Evolutionary conservation across 2,329 filamentous ascomycete genomes (phyloP).

Genomic region (Diplodia seriata): DNA sequence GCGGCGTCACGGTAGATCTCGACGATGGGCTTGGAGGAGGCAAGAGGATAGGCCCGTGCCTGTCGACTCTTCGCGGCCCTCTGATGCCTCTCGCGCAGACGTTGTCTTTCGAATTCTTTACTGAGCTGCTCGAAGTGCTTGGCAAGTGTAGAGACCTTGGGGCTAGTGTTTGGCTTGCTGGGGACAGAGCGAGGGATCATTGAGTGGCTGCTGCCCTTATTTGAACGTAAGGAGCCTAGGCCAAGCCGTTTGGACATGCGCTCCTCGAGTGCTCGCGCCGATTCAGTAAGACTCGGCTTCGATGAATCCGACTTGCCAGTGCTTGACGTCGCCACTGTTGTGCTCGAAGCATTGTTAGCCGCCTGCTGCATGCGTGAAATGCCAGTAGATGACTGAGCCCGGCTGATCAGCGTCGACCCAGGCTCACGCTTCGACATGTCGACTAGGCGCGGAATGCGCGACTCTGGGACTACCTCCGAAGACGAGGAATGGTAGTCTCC

Average conservation of each 20-base stretch:
- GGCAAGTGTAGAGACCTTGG: constrained; percentile 88
- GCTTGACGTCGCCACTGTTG: constrained; percentile 35
- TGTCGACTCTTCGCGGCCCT: constrained; percentile 77
- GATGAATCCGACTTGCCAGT: constrained; percentile 37
- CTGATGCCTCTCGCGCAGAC: constrained; percentile 82
- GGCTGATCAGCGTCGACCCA: constrained; percentile 37
- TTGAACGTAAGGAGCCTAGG: constrained; percentile 68
- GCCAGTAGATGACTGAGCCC: constrained; percentile 44
- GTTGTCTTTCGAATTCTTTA: constrained; percentile 94
- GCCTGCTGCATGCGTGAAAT: constrained; percentile 27
- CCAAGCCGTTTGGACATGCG: constrained; percentile 77
- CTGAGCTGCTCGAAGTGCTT: constrained; percentile 97
- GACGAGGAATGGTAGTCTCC: constrained; percentile 13
- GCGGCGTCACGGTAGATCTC: constrained; percentile 94
- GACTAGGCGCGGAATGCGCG: constrained; percentile 49
- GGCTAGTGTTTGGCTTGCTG: constrained; percentile 69
- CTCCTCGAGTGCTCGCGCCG: constrained; percentile 65
- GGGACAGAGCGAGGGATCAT: constrained; percentile 88
- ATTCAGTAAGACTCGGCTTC: constrained; percentile 44
- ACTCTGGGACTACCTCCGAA: constrained; percentile 37
- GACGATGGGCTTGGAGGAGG: constrained; percentile 93
- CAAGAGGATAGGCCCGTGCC: constrained; percentile 84
- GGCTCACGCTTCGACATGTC: constrained; percentile 45
- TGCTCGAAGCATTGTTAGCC: constrained; percentile 34
- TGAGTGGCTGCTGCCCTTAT: constrained; percentile 64